Conservation (phyloP, 2,329 filamentous ascomycete genomes). For the Bimuria novae-zelandiae region DNA sequence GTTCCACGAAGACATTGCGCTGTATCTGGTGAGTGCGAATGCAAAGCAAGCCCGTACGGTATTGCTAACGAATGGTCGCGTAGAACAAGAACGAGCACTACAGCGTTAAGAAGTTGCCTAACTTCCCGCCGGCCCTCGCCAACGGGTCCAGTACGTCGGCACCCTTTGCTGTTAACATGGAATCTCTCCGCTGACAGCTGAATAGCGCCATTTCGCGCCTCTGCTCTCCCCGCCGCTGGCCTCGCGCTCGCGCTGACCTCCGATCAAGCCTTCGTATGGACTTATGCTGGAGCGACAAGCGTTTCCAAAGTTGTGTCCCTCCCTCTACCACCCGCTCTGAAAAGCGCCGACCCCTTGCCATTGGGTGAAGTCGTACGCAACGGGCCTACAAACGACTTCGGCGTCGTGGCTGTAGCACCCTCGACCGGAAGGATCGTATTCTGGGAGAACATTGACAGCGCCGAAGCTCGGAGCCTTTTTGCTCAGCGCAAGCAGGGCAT, state of each 20-base stretch:
- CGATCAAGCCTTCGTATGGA: constrained; percentile 86
- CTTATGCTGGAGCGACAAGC: constrained; percentile 69
- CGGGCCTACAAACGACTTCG: constrained; percentile 77
- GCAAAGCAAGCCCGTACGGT: not conserved
- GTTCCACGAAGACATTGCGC: constrained; percentile 69
- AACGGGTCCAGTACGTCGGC: constrained; percentile 65
- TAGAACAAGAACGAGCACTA: constrained; percentile 86
- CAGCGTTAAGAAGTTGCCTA: constrained; percentile 80
- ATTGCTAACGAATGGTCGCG: constrained; percentile 14
- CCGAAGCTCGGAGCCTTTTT: constrained; percentile 80
- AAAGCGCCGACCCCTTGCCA: constrained; percentile 72
- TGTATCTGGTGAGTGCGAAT: constrained; percentile 63
- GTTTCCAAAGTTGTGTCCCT: constrained; percentile 77
- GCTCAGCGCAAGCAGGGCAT: constrained; percentile 81
- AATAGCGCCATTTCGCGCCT: constrained; percentile 45
- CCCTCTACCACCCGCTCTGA: constrained; percentile 73
- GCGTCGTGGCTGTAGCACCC: constrained; percentile 84
- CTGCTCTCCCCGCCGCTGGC: constrained; percentile 61
- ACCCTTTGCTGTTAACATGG: constrained; percentile 12
- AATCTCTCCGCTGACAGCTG: constrained; percentile 19
- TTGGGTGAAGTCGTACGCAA: constrained; percentile 82
- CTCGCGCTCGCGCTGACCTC: constrained; percentile 82
- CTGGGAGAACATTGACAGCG: constrained; percentile 93
- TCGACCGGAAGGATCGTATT: constrained; percentile 84
- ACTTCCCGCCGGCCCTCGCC: constrained; percentile 77